Percentiles rank a stretch among this genome's conserved stretches.
Conservation (phyloP, 352 stramenopile species). For the Phytopythium delawarense region DNA sequence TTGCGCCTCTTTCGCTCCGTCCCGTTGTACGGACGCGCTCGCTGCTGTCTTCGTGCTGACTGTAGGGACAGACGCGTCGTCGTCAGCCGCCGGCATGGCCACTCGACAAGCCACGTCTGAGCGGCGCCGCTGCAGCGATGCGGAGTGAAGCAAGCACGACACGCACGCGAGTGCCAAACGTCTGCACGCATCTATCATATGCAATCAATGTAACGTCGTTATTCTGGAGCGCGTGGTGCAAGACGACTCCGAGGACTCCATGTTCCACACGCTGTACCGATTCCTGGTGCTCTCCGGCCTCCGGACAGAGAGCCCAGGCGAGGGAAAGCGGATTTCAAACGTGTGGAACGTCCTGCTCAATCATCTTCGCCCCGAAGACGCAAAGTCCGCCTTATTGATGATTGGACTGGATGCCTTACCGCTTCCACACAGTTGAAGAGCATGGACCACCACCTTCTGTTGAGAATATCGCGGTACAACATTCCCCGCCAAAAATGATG, state of each 20-base stretch:
- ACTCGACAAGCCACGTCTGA: background rate
- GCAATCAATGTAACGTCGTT: background rate
- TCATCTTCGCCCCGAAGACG: slow-evolving; percentile 45
- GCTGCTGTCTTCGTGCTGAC: background rate
- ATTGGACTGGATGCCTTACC: too few species aligned
- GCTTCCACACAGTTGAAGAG: background rate
- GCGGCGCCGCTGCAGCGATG: background rate
- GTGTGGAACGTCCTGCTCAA: slow-evolving; percentile 65
- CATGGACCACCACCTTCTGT: background rate
- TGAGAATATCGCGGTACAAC: background rate
- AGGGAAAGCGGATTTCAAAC: slow-evolving; percentile 28
- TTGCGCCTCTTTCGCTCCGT: background rate
- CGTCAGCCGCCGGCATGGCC: background rate
- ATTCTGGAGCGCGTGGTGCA: slow-evolving; percentile 56
- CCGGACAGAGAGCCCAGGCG: slow-evolving; percentile 46
- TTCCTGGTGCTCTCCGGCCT: slow-evolving; percentile 96
- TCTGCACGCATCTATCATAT: background rate
- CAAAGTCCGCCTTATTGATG: background rate
- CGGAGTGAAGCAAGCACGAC: background rate
- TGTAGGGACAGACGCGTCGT: background rate
- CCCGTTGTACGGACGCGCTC: background rate
- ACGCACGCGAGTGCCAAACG: background rate
- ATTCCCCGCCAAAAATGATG: background rate
- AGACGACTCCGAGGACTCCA: slow-evolving; percentile 72
- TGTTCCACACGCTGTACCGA: slow-evolving; percentile 96